Base-by-base conservation (phyloP, 2,329 filamentous ascomycete genomes). In the Fusarium sp. region DNA sequence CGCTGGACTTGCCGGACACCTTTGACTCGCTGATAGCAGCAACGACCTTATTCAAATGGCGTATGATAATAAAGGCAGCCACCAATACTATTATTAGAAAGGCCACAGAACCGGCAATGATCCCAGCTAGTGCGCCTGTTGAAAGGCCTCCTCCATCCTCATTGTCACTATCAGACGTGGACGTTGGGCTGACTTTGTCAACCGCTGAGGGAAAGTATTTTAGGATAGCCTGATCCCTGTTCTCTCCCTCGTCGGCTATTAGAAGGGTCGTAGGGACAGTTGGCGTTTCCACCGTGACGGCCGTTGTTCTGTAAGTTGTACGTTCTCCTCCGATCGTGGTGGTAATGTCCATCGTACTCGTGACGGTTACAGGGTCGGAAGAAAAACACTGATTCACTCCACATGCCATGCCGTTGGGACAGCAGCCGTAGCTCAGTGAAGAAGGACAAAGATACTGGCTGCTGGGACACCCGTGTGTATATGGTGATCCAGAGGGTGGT, bases 391-490 rank as follows among this genome's bases (percentile, higher is more conserved):
- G 72, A 24, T 73, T 73, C 25, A 67, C 53, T 3, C 77, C 84
- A 65, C 85, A 88, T 25, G 72, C 80, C 76, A 82, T 78, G 5
- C 80, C 80, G 42, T 72, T 78, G 3, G 72, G 73, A 67, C 85
- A 88, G 61, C 85, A 87, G 0, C 84, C 85, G 54, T 79, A 82
- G 47, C 79, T 80, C 5, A 83, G 63, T 1, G 81, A 82, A 6
- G 79, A 66, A 2, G 85, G 79, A 54, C 85, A 87, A 4, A 79
- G 73, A 51, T 77, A 81, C 42, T 79, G 82, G 56, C 73, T 77
- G 3, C 74, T 61, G 6, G 78, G 77, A 48, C 85, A 87, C 13
- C 71, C 74, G 52, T 74, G 71, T 7, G 75, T 76, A 28, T 72
- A 73, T 1, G 79, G 69, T 6, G 74, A 70, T 9, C 81, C 82